Evolutionary conservation across 805 yeast species (phyloP).

Genomic region (Kluyveromyces lactis): DNA sequence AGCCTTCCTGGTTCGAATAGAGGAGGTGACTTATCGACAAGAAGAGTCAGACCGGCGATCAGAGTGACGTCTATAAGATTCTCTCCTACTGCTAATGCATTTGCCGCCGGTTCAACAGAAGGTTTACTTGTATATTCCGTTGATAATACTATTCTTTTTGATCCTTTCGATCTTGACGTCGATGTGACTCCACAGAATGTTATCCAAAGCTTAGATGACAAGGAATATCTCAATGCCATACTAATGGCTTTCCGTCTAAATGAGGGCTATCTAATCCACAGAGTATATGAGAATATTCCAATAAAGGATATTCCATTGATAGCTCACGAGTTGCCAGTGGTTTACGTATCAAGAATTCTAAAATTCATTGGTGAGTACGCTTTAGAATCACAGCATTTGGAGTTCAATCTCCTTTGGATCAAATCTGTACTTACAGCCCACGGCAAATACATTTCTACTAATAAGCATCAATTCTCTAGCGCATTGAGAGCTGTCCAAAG

Average conservation of each 20-base stretch:
- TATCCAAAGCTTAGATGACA: constrained; percentile 46
- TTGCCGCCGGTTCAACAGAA: constrained; percentile 94
- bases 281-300: constrained; percentile 68
- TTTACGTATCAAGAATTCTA: constrained; percentile 63
- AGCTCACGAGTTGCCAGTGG: constrained; percentile 60
- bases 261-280: constrained; percentile 63
- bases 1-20: constrained; percentile 81
- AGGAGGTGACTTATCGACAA: constrained; percentile 67
- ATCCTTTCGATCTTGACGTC: constrained; percentile 89
- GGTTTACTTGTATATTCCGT: constrained; percentile 79
- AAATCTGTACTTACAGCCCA: constrained; percentile 58
- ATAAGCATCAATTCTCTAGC: constrained; percentile 55
- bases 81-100: constrained; percentile 84
- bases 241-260: constrained; percentile 93
- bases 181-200: constrained; percentile 84
- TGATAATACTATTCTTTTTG: constrained; percentile 68
- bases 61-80: constrained; percentile 70
- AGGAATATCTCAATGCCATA: constrained; percentile 60
- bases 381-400: constrained; percentile 72
- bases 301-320: constrained; percentile 61
- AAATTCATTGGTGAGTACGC: constrained; percentile 60
- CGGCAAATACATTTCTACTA: constrained; percentile 61
- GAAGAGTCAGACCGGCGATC: constrained; percentile 74
- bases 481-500: constrained; percentile 65
- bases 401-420: constrained; percentile 79